phyloP scores from a whole-genome alignment of 1,284 basidiomycete genomes.

The Malassezia vespertilionis region DNA sequence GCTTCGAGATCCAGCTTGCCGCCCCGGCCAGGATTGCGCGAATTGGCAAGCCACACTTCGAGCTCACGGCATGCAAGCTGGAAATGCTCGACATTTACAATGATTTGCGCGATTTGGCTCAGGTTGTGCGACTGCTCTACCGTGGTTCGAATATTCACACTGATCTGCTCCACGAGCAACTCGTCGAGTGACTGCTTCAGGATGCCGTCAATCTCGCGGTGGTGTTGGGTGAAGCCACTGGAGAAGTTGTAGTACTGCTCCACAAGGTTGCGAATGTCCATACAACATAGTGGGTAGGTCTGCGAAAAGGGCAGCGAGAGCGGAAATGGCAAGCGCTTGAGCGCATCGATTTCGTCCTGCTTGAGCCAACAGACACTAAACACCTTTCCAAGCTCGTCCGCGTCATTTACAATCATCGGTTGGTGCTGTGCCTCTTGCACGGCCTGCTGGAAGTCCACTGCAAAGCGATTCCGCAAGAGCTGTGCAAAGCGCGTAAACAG shows the following conservation, averaged over 20 bases:
- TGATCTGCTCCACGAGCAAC: slow-evolving; percentile 70
- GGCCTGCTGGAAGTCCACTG: slow-evolving; percentile 52
- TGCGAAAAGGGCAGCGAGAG: slow-evolving; percentile 83
- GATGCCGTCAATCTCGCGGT: slow-evolving; percentile 82
- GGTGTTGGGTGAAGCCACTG: slow-evolving; percentile 82
- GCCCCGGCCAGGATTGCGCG: slow-evolving; percentile 63
- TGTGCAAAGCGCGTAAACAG: slow-evolving; percentile 83
- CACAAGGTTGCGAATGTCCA: slow-evolving; percentile 86
- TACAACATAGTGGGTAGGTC: slow-evolving; percentile 86
- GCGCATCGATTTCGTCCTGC: slow-evolving; percentile 48
- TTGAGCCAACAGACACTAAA: slow-evolving; percentile 73
- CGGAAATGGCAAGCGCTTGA: slow-evolving; percentile 55
- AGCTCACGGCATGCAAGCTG: slow-evolving; percentile 73
- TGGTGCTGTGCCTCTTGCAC: slow-evolving; percentile 79
- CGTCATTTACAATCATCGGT: slow-evolving; percentile 71
- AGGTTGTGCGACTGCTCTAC: slow-evolving; percentile 60
- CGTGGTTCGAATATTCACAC: slow-evolving; percentile 62
- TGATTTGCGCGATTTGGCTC: slow-evolving; percentile 87
- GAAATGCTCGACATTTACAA: slow-evolving; percentile 87
- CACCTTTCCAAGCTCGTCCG: slow-evolving; percentile 64
- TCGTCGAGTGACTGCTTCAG: slow-evolving; percentile 81
- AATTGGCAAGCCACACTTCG: slow-evolving; percentile 67
- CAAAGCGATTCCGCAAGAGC: slow-evolving; percentile 72
- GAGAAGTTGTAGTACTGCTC: slow-evolving; percentile 95
- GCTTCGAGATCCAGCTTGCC: slow-evolving; percentile 65